phyloP scores from a whole-genome alignment of 345 rosid genomes.

The Populus tremula region DNA sequence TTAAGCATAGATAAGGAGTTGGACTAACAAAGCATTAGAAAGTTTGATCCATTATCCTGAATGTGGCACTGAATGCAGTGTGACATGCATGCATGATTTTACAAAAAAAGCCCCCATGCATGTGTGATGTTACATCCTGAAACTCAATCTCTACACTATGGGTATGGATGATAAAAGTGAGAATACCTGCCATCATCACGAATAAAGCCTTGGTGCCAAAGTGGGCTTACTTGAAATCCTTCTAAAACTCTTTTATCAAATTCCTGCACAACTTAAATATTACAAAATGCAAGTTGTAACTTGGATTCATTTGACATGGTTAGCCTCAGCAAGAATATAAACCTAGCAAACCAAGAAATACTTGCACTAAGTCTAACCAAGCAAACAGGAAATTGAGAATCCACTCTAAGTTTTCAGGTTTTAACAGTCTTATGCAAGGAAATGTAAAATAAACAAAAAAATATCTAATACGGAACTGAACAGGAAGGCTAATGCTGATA shows the following conservation, averaged over 20 bases:
- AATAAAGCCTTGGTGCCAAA: constrained; percentile 95
- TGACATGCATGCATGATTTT: neutral
- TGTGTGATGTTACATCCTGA: neutral
- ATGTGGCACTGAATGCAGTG: neutral
- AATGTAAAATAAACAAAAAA: no score
- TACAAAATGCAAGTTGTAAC: constrained; percentile 1
- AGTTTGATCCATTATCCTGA: neutral
- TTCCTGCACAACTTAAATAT: constrained; percentile 48
- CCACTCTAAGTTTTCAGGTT: no score
- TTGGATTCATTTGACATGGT: neutral
- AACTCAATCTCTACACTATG: constrained; percentile 6
- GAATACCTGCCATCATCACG: constrained; percentile 69
- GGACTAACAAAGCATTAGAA: neutral
- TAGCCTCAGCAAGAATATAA: neutral
- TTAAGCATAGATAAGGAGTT: neutral
- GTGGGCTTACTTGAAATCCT: constrained; percentile 93
- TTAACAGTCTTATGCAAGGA: no score
- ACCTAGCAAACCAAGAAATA: no score
- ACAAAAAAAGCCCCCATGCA: neutral
- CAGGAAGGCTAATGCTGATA: no score
- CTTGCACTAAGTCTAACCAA: no score
- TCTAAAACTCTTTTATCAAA: constrained; percentile 62
- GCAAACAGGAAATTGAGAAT: no score
- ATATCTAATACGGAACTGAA: no score
- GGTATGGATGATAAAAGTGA: neutral